Evolutionary conservation across 352 stramenopile genomes (phyloP), one percentile per base, ranked within the genome.

Genomic region (Phytophthora boehmeriae): DNA sequence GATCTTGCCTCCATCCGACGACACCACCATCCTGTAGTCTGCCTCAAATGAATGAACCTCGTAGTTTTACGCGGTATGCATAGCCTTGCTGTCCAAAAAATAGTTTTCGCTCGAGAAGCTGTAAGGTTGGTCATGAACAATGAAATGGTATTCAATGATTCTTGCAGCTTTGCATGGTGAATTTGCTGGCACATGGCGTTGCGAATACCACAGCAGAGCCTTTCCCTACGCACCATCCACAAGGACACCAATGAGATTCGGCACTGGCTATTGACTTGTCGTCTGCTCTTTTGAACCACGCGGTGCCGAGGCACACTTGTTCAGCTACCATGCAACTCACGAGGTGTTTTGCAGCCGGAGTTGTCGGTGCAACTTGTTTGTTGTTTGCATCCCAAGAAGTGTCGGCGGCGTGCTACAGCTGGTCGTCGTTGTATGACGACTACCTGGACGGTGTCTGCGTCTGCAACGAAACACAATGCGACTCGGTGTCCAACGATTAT

Each of bases 371-470:
- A 17, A 32, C 42, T 19, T 9, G 20, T 13, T 8, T 34, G 19
- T 13, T 48, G 20, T 13, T 48, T 6, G 17, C 23, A 34, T 5
- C 45, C 25, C 11, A 19, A 4, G 34, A 44, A 22, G 38, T 17
- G 16, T 44, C 45, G 13, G 25, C 45, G 9, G n/a, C 6, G 27
- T 52, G 45, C 25, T 41, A 14, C 5, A 38, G 10, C 22, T 63
- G 54, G 54, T 82, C 75, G 11, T 54, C 46, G 10, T 71, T 71
- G 17, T 83, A 74, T 49, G 43, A 71, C 17, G 48, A 65, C 34
- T 50, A 67, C 19, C 47, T 83, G 39, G 55, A 72, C 10, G 76
- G 73, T 50, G 60, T 83, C 25, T 83, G 76, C 55, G 66, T 86
- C 23, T 83, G 76, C 68, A 80, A 67, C 20, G 41, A 32, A 11